phyloP scores from a whole-genome alignment of 768 basidiomycete genomes.

The Tubosaeta brunneosetosa region DNA sequence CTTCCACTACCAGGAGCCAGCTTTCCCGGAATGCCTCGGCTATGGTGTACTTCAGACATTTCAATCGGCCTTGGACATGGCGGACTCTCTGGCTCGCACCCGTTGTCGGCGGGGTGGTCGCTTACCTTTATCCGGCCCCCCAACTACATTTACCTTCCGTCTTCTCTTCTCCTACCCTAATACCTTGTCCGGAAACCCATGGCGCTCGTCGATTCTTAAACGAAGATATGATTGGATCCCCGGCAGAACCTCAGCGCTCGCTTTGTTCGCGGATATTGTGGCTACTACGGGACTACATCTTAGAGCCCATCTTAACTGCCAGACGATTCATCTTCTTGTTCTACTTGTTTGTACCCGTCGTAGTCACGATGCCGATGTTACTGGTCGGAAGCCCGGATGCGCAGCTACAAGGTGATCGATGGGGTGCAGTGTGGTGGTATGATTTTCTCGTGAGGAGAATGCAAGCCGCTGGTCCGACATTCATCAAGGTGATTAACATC shows the following conservation, averaged over 20 bases:
- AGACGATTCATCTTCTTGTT: slow-evolving; percentile 81
- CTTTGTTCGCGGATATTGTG: slow-evolving; percentile 40
- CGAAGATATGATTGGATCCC: slow-evolving; percentile 53
- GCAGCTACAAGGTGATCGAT: slow-evolving; percentile 65
- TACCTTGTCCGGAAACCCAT: slow-evolving; percentile 35
- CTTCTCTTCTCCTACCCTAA: slow-evolving; percentile 47
- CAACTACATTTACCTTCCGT: slow-evolving; percentile 42
- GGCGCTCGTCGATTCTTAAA: slow-evolving; percentile 15
- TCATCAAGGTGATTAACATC: slow-evolving; percentile 71
- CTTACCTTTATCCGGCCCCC: slow-evolving; percentile 45
- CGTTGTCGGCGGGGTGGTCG: slow-evolving; percentile 47
- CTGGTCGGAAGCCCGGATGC: slow-evolving; percentile 57
- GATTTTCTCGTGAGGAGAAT: slow-evolving; percentile 81
- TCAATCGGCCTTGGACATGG: slow-evolving; percentile 27
- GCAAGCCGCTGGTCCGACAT: slow-evolving; percentile 94
- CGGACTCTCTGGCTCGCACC: slow-evolving; percentile 51
- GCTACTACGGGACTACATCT: slow-evolving; percentile 55
- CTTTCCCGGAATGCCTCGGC: slow-evolving; percentile 10
- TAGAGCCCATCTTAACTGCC: slow-evolving; percentile 84
- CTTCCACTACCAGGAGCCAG: slow-evolving; percentile 1
- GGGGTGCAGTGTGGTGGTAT: slow-evolving; percentile 99
- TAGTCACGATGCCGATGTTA: slow-evolving; percentile 80
- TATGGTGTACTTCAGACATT: slow-evolving; percentile 10
- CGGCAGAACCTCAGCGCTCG: slow-evolving; percentile 55
- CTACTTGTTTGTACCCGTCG: slow-evolving; percentile 81